phyloP scores from a whole-genome alignment of 2,329 filamentous ascomycete genomes.

The Aspergillus pseudotamarii region DNA sequence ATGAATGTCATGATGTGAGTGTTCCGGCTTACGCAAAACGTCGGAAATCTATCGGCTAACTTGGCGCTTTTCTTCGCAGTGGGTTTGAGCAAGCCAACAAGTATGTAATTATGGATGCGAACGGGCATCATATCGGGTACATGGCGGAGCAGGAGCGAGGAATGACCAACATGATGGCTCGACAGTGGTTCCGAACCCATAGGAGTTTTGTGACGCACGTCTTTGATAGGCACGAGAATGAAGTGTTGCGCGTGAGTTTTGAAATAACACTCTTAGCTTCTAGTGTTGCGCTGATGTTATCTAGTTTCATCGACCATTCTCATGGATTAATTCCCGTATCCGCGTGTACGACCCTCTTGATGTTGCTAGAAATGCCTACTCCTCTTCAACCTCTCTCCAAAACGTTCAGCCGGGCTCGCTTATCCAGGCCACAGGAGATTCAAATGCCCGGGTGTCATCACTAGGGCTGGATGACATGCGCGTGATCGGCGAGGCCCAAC shows the following conservation, averaged over 20 bases:
- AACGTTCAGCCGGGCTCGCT: slow-evolving; percentile 47
- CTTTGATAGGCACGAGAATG: slow-evolving; percentile 62
- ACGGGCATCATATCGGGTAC: slow-evolving; percentile 65
- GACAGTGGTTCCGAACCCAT: slow-evolving; percentile 65
- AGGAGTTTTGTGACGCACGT: slow-evolving; percentile 67
- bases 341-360: slow-evolving; percentile 58
- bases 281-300: slow-evolving; percentile 13
- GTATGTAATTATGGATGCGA: slow-evolving; percentile 67
- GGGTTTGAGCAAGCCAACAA: slow-evolving; percentile 69
- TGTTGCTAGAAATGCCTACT: slow-evolving; percentile 32
- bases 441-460: slow-evolving; percentile 56
- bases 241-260: slow-evolving; percentile 55
- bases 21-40: background rate
- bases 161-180: slow-evolving; percentile 57
- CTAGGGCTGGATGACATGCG: slow-evolving; percentile 61
- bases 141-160: slow-evolving; percentile 66
- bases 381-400: slow-evolving; percentile 48
- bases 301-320: slow-evolving; percentile 64
- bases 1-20: slow-evolving; percentile 64
- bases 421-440: slow-evolving; percentile 40
- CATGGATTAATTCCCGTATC: slow-evolving; percentile 64
- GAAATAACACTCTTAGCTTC: background rate
- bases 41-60: background rate
- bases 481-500: slow-evolving; percentile 65
- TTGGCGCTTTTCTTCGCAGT: slow-evolving; percentile 25